phyloP scores from a whole-genome alignment of 306 rosid species.

The Acacia crassicarpa region DNA sequence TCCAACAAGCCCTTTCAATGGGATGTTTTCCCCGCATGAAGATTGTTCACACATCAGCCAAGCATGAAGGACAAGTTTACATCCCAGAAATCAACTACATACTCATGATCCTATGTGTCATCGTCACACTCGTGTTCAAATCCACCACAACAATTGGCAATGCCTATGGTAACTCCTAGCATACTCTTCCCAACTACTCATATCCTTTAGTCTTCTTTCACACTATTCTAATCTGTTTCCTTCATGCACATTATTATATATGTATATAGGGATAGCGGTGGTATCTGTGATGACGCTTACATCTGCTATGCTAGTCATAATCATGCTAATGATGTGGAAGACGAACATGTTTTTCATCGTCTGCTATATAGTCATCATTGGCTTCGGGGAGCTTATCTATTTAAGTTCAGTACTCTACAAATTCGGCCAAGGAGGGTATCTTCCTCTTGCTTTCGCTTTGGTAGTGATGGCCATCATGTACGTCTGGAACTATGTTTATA shows the following conservation, averaged over 20 bases:
- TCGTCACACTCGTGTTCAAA: conserved; percentile 42
- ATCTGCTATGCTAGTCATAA: not conserved
- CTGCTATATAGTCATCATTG: not conserved
- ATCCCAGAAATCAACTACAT: conserved; percentile 55
- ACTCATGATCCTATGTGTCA: conserved; percentile 58
- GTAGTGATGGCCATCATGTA: not conserved
- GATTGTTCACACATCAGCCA: conserved; percentile 56
- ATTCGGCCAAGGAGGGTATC: not conserved
- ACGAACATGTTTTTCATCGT: not conserved
- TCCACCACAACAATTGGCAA: conserved; percentile 46
- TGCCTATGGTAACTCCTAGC: conserved; percentile 48
- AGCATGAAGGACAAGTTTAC: conserved; percentile 54
- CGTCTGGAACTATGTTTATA: not conserved
- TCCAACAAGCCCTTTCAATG: conserved; percentile 54
- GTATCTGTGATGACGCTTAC: not conserved
- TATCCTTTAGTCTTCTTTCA: not conserved
- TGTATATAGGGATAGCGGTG: not conserved
- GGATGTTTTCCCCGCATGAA: conserved; percentile 68
- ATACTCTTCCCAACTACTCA: not conserved
- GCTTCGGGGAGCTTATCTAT: not conserved
- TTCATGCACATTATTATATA: no score
- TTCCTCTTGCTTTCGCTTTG: not conserved
- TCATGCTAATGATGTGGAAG: conserved; percentile 12
- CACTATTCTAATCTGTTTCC: not conserved
- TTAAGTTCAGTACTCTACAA: conserved; percentile 4